phyloP scores from a whole-genome alignment of 1,139 yeast genomes.

The Kluyveromyces marxianus region DNA sequence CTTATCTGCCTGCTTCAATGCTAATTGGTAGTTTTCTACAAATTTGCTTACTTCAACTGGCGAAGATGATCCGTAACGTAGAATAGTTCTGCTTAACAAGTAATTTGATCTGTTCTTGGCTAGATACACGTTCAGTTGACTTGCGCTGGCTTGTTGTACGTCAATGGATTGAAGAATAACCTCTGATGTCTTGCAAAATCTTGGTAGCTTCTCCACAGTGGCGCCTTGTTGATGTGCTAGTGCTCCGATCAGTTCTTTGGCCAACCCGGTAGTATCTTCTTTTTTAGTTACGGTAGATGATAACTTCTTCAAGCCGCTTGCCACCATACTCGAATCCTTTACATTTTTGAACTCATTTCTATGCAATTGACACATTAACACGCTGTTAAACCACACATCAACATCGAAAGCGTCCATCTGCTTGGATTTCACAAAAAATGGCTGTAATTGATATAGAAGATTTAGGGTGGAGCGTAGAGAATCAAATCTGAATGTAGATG shows the following conservation, averaged over 20 bases:
- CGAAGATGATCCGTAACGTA: conserved; percentile 20
- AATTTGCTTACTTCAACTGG: conserved; percentile 20
- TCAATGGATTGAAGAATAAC: conserved; percentile 14
- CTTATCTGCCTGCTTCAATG: conserved; percentile 9
- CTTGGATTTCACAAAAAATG: conserved; percentile 15
- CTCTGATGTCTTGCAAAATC: neutral
- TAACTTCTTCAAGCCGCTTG: conserved; percentile 16
- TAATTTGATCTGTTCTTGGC: conserved; percentile 19
- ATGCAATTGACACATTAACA: conserved; percentile 23
- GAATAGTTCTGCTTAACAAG: conserved; percentile 19
- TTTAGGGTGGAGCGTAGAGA: conserved; percentile 18
- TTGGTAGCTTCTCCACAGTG: conserved; percentile 2
- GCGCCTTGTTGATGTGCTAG: conserved; percentile 18
- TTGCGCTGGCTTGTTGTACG: conserved; percentile 10
- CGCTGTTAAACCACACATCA: conserved; percentile 24
- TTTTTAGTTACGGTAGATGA: conserved; percentile 17
- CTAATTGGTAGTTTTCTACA: conserved; percentile 15
- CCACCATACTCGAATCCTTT: conserved; percentile 14
- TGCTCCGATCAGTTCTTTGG: conserved; percentile 15
- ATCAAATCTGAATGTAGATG: conserved; percentile 23
- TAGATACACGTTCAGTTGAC: conserved; percentile 13
- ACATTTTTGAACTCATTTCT: conserved; percentile 16
- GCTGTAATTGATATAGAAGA: conserved; percentile 14
- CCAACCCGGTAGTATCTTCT: conserved; percentile 20
- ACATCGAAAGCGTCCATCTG: conserved; percentile 19